Percentiles rank a stretch among this genome's conserved stretches.
Evolutionary conservation across 768 basidiomycete species (phyloP).

Genomic region (Auriculariales sp.): DNA sequence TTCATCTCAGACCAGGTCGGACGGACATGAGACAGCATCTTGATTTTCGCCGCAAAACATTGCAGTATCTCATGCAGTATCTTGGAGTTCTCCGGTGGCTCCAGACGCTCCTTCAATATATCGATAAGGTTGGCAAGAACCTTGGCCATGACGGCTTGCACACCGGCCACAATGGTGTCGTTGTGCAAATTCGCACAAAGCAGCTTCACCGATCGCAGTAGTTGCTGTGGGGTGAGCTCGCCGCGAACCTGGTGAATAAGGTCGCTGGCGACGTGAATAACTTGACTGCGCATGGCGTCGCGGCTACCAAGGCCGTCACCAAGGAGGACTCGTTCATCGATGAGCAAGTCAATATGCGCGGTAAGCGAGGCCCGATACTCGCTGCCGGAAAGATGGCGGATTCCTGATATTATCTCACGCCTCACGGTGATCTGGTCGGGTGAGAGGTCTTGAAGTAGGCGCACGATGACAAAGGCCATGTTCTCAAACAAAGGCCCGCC

Average conservation of each 20-base stretch:
- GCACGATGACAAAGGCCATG: conserved; percentile 62
- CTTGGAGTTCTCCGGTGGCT: conserved; percentile 47
- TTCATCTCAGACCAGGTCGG: conserved; percentile 35
- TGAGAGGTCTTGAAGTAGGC: conserved; percentile 91
- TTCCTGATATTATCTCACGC: conserved; percentile 84
- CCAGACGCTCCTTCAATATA: conserved; percentile 61
- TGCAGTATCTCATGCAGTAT: conserved; percentile 69
- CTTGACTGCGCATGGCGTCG: conserved; percentile 62
- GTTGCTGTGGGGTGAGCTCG: conserved; percentile 64
- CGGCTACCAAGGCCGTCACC: conserved; percentile 72
- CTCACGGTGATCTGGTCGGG: conserved; percentile 49
- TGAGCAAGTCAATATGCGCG: conserved; percentile 72
- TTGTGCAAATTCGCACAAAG: conserved; percentile 87
- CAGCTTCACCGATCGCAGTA: conserved; percentile 64
- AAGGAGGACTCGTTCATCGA: conserved; percentile 80
- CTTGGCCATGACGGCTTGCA: conserved; percentile 86
- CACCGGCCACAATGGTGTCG: conserved; percentile 57
- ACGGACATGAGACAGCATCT: conserved; percentile 56
- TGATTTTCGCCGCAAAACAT: conserved; percentile 71
- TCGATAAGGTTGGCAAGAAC: conserved; percentile 86
- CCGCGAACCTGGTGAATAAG: conserved; percentile 81
- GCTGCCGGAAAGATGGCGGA: conserved; percentile 75
- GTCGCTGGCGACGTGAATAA: conserved; percentile 79
- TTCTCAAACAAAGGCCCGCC: conserved; percentile 65
- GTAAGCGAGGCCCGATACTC: conserved; percentile 67